Evolutionary conservation across 805 yeast genomes (phyloP), one percentile per base, ranked within the genome.

Genomic region (Wickerhamomyces chambardii): DNA sequence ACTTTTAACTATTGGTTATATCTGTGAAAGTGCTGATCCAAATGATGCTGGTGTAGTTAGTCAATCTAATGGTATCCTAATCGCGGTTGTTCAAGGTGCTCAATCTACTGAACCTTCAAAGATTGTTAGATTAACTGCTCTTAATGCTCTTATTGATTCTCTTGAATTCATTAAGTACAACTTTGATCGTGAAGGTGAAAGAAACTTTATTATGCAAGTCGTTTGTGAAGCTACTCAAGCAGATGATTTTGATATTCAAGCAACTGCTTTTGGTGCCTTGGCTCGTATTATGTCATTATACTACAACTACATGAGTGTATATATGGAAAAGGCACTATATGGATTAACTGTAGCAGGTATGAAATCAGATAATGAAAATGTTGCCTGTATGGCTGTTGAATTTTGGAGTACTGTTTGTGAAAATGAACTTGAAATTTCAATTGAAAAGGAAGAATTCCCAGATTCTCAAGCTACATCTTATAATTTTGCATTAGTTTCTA

Each of bases 331-430:
- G 65, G 98, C 98, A 2, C 64, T 92, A 35, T 92, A 83, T 48
- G 85, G 86, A 15, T 69, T 92, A 39, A 89, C 97, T 5, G 87
- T 90, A 30, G 63, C 78, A 16, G 97, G 97, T 30, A 92, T 92
- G 96, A 80, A 80, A 59, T 79, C 86, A 38, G 45, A 50, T 6
- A 82, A 85, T 61, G 95, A 84, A 50, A 75, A 75, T 48, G 97
- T 92, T 22, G 82, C 96, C 1, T 86, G 97, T 55, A 89, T 90
- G 97, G 97, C 98, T 22, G 92, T 92, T 38, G 98, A 92, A 63
- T 90, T 92, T 58, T 92, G 98, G 98, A 78, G 90, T 40, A 86
- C 98, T n/a, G 92, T 92, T n/a, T 89, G 97, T 65, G 98, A 92
- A 64, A 96, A 83, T 54, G 98, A 92, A 60, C 69, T 84, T 43